Conservation (phyloP, 1,139 yeast species). For the Taphrina pruni region DNA sequence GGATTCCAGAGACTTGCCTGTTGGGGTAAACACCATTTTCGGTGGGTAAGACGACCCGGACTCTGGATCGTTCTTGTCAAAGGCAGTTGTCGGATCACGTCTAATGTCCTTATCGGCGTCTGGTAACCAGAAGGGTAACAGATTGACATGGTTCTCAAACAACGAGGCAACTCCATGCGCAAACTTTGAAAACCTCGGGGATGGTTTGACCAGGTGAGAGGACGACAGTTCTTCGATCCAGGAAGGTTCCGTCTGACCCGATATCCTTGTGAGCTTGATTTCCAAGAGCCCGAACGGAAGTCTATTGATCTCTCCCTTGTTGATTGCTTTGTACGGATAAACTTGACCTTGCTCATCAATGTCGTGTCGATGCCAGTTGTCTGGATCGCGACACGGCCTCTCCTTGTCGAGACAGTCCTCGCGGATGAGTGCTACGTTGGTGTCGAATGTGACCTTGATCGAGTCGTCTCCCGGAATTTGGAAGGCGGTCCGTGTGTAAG, state of each 20-base stretch:
- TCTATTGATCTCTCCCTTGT: conserved; percentile 83
- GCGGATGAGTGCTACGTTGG: conserved; percentile 82
- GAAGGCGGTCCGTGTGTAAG: conserved; percentile 91
- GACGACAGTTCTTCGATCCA: conserved; percentile 90
- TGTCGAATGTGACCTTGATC: conserved; percentile 85
- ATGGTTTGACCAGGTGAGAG: conserved; percentile 84
- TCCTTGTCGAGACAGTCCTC: conserved; percentile 86
- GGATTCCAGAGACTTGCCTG: conserved; percentile 43
- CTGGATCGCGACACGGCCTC: conserved; percentile 88
- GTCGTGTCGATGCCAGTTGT: conserved; percentile 89
- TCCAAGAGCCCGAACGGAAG: conserved; percentile 95
- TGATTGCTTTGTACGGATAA: conserved; percentile 71
- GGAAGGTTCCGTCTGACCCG: conserved; percentile 46
- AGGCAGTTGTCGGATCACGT: conserved; percentile 75
- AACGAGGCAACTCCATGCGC: conserved; percentile 88
- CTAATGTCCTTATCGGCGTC: conserved; percentile 84
- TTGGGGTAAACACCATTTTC: conserved; percentile 40
- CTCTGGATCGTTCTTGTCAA: conserved; percentile 59
- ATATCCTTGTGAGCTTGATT: conserved; percentile 64
- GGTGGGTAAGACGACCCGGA: conserved; percentile 40
- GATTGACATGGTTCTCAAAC: conserved; percentile 70
- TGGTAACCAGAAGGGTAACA: conserved; percentile 92
- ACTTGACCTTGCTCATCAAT: conserved; percentile 73
- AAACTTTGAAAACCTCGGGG: conserved; percentile 87
- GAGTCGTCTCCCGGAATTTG: conserved; percentile 97